Evolutionary conservation across 306 rosid genomes (phyloP).

Genomic region (Quercus berberidifolia): DNA sequence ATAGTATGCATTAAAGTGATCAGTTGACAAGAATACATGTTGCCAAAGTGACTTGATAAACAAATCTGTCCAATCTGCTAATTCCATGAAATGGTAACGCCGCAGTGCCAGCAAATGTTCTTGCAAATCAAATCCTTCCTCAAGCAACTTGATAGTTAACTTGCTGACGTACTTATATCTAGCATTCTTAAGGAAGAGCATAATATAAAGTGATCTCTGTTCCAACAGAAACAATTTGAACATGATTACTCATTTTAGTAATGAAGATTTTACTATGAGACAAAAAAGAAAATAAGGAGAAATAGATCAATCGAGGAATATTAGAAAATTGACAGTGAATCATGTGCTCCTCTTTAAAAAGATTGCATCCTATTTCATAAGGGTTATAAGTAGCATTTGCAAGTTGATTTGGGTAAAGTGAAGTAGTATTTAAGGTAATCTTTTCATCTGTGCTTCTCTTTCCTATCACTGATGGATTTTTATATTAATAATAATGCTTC

Average conservation of each 20-base stretch:
- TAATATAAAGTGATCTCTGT: constrained; percentile 8
- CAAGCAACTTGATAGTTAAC: constrained; percentile 79
- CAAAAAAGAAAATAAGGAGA: background rate
- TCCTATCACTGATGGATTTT: background rate
- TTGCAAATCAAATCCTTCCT: constrained; percentile 82
- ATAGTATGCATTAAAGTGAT: constrained; percentile 17
- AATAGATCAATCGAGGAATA: background rate
- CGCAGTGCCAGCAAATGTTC: constrained; percentile 85
- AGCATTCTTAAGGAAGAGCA: constrained; percentile 47
- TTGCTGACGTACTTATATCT: constrained; percentile 92
- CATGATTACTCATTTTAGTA: constrained; percentile 18
- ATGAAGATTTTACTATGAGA: constrained; percentile 4
- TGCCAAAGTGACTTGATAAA: constrained; percentile 85
- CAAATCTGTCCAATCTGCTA: constrained; percentile 96
- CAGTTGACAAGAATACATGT: constrained; percentile 52
- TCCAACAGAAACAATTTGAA: constrained; percentile 18
- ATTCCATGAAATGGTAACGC: constrained; percentile 90
- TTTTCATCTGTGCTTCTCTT: background rate
- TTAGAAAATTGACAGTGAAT: background rate
- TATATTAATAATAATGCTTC: background rate
- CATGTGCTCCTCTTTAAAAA: background rate
- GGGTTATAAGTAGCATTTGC: background rate
- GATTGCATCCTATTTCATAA: background rate
- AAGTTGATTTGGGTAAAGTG: background rate
- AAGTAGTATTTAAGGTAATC: background rate